Percentiles rank a stretch among this genome's conserved stretches.
phyloP scores from a whole-genome alignment of 2,329 filamentous ascomycete genomes.

The Calycina herbarum region DNA sequence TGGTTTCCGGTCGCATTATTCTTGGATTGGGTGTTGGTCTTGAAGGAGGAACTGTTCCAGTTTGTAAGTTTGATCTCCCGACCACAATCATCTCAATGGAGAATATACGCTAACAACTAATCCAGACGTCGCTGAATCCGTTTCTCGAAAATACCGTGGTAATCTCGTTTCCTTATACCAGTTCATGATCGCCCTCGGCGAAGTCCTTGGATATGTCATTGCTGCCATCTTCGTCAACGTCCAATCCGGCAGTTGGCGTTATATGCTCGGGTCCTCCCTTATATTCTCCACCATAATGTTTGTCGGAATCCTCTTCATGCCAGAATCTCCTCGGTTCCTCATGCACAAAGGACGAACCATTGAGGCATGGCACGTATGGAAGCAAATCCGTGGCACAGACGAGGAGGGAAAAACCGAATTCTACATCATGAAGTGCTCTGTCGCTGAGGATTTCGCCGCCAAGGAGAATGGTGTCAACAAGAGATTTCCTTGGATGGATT shows the following conservation, averaged over 20 bases:
- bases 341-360: conserved; percentile 65
- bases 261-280: conserved; percentile 71
- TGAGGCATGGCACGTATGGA: conserved; percentile 69
- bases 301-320: conserved; percentile 68
- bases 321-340: conserved; percentile 67
- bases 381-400: conserved; percentile 64
- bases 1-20: conserved; percentile 66
- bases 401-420: conserved; percentile 66
- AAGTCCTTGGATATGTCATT: conserved; percentile 71
- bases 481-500: conserved; percentile 70
- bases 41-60: conserved; percentile 72
- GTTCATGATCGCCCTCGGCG: conserved; percentile 73
- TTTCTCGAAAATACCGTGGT: conserved; percentile 65
- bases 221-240: conserved; percentile 73
- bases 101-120: neutral
- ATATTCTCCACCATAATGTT: conserved; percentile 66
- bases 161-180: conserved; percentile 75
- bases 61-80: conserved; percentile 42
- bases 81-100: neutral
- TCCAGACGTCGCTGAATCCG: conserved; percentile 65
- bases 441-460: conserved; percentile 56
- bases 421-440: conserved; percentile 67
- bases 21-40: conserved; percentile 71
- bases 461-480: conserved; percentile 51
- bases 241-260: conserved; percentile 65